These are phyloP conservation scores for Blepharisma stoltei DNA, from an alignment of 73 alveolate species.

Conservation along the genomic window DNA sequence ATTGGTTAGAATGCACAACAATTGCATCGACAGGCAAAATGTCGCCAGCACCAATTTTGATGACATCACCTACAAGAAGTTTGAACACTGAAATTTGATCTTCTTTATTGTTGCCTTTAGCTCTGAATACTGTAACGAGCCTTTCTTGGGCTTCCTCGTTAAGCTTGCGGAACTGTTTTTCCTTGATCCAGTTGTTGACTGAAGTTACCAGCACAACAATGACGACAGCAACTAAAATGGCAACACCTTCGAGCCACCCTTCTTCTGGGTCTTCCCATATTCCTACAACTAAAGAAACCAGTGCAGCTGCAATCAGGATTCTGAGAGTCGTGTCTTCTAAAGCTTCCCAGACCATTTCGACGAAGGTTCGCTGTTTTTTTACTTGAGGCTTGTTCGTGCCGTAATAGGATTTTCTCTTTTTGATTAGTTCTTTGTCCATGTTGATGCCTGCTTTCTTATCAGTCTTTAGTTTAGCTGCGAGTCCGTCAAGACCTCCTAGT, in stretches of 20 bases:
- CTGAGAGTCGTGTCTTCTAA: conserved; percentile 83
- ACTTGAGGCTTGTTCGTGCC: conserved; percentile 36
- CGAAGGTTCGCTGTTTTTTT: conserved; percentile 30
- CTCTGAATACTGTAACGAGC: conserved; percentile 71
- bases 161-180: conserved; percentile 67
- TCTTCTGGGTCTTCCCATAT: conserved; percentile 54
- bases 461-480: conserved; percentile 36
- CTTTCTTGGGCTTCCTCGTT: conserved; percentile 65
- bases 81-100: conserved; percentile 53
- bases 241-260: conserved; percentile 89
- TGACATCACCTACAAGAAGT: conserved; percentile 86
- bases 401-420: not conserved
- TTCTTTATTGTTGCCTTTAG: conserved; percentile 37
- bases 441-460: conserved; percentile 47
- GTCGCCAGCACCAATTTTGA: conserved; percentile 78
- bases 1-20: conserved; percentile 60
- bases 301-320: conserved; percentile 73
- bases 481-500: conserved; percentile 44
- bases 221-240: conserved; percentile 70
- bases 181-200: conserved; percentile 68
- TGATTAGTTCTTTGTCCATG: conserved; percentile 30
- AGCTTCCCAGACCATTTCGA: conserved; percentile 59
- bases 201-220: conserved; percentile 72
- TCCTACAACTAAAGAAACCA: conserved; percentile 66
- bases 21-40: conserved; percentile 77